phyloP scores from a whole-genome alignment of 2,329 filamentous ascomycete species.

The Tolypocladium ophioglossoides region DNA sequence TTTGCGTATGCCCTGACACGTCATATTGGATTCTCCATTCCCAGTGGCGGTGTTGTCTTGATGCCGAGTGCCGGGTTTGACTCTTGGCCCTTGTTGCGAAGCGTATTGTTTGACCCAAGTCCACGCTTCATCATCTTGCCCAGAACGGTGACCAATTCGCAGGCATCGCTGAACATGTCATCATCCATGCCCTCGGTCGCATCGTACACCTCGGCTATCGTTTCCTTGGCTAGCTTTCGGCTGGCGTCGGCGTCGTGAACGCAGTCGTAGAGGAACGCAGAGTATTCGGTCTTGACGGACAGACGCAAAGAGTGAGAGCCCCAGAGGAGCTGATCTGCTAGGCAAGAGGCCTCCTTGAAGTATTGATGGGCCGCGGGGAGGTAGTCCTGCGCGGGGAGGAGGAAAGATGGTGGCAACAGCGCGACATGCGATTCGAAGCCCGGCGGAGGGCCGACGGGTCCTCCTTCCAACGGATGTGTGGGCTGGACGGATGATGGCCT shows the following conservation, averaged over 20 bases:
- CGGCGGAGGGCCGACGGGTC: slow-evolving; percentile 46
- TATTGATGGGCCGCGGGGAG: slow-evolving; percentile 70
- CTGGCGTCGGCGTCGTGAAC: slow-evolving; percentile 70
- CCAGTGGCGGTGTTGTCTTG: slow-evolving; percentile 16
- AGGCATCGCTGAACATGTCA: slow-evolving; percentile 87
- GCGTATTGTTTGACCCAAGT: slow-evolving; percentile 28
- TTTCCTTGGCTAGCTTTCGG: slow-evolving; percentile 65
- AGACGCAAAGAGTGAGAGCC: slow-evolving; percentile 84
- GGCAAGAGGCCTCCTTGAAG: slow-evolving; percentile 65
- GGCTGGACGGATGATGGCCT: slow-evolving; percentile 36
- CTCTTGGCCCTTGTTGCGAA: slow-evolving; percentile 19
- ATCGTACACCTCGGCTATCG: slow-evolving; percentile 84
- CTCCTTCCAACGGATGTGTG: slow-evolving; percentile 42
- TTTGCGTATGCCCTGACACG: background rate
- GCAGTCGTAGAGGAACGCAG: slow-evolving; percentile 90
- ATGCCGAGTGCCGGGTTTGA: slow-evolving; percentile 15
- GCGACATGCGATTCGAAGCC: slow-evolving; percentile 35
- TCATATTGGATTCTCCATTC: slow-evolving; percentile 36
- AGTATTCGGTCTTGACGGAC: slow-evolving; percentile 84
- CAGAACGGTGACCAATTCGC: slow-evolving; percentile 74
- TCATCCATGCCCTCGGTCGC: slow-evolving; percentile 89
- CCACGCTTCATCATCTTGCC: slow-evolving; percentile 83
- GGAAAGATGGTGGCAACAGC: slow-evolving; percentile 53
- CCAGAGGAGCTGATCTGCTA: slow-evolving; percentile 68
- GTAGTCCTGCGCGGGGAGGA: slow-evolving; percentile 72